Conservation (phyloP, 257 asterid genomes). For the Scutellaria minor region DNA sequence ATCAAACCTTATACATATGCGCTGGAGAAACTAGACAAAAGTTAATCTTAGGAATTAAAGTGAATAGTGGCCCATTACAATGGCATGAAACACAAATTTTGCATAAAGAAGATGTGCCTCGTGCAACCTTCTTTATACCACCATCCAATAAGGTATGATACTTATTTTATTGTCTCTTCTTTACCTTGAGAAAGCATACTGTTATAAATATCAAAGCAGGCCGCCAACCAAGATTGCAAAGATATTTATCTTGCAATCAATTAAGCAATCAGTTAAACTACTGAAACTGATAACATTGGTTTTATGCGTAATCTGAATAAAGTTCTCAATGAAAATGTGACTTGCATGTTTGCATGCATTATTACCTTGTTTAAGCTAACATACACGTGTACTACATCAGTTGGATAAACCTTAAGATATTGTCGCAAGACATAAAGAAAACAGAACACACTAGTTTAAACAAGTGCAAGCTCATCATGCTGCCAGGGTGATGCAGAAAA, state of each 20-base stretch:
- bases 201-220: neutral
- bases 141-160: slow-evolving; percentile 1
- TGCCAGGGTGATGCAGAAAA: neutral
- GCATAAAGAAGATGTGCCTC: neutral
- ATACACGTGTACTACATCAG: neutral
- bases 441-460: neutral
- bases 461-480: neutral
- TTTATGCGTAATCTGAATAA: neutral
- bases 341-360: neutral
- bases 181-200: neutral
- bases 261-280: neutral
- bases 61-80: neutral
- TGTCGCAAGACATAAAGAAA: neutral
- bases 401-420: neutral
- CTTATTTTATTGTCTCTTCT: neutral
- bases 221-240: neutral
- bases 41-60: neutral
- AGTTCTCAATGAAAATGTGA: neutral
- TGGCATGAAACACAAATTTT: neutral
- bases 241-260: neutral
- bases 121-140: slow-evolving; percentile 13
- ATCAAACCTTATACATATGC: neutral
- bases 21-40: neutral
- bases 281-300: neutral
- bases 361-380: slow-evolving; percentile 1